A percentile compares a stretch with the other conserved stretches of the same genome.
Evolutionary conservation across 2,329 filamentous ascomycete genomes (phyloP).

Genomic region (Phyllachora maydis): DNA sequence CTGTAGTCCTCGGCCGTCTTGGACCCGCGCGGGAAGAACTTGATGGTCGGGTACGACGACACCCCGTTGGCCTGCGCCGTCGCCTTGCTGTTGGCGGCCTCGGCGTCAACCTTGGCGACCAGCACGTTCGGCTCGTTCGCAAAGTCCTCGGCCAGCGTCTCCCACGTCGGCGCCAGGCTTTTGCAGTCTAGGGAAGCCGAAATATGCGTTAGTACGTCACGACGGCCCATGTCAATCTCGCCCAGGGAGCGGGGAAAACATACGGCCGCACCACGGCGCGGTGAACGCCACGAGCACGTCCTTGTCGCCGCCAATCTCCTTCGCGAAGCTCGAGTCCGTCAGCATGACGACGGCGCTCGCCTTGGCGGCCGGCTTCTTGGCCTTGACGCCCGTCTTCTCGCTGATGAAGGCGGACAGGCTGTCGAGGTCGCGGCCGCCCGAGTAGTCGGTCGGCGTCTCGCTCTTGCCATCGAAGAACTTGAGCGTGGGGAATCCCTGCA

Average conservation of each 20-base stretch:
- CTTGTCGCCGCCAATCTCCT: constrained; percentile 64
- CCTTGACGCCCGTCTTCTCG: constrained; percentile 71
- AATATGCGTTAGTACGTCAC: constrained; percentile 3
- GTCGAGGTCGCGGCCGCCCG: constrained; percentile 70
- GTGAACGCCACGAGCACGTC: constrained; percentile 91
- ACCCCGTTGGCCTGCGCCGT: constrained; percentile 59
- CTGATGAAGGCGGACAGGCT: constrained; percentile 61
- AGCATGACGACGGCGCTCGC: constrained; percentile 63
- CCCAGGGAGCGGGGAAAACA: constrained; percentile 26
- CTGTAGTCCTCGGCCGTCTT: constrained; percentile 51
- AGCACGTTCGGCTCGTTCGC: constrained; percentile 56
- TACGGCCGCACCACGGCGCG: constrained; percentile 96
- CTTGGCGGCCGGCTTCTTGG: constrained; percentile 53
- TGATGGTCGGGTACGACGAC: constrained; percentile 85
- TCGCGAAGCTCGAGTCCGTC: constrained; percentile 59
- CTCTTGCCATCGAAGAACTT: constrained; percentile 98
- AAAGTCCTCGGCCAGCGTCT: constrained; percentile 68
- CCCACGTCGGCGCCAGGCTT: constrained; percentile 74
- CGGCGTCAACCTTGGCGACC: constrained; percentile 89
- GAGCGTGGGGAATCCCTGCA: constrained; percentile 89
- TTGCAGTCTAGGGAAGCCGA: too few relatives aligned
- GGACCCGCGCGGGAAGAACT: constrained; percentile 82
- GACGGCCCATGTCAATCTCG: too few relatives aligned
- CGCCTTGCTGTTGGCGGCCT: constrained; percentile 67
- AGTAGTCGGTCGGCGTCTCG: constrained; percentile 68